Conservation (phyloP, 352 stramenopile genomes). For the Globisporangium nodosum region DNA sequence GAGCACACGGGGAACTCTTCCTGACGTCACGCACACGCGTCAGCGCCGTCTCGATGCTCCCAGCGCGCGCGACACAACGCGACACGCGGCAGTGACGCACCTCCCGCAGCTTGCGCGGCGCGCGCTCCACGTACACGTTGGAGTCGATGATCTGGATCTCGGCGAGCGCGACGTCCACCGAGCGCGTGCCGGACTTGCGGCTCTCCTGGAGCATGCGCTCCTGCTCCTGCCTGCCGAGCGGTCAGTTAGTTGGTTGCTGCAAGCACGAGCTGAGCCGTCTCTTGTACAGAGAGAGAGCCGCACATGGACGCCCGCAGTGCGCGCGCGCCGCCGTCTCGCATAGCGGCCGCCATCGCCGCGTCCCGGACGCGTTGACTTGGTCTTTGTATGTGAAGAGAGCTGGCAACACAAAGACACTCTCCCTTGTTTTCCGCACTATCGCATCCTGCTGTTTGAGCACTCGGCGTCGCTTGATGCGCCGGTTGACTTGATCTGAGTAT, state of each 20-base stretch:
- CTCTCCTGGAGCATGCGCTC: conserved; percentile 44
- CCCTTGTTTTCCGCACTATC: neutral
- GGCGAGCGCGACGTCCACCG: conserved; percentile 59
- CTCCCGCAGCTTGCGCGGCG: conserved; percentile 40
- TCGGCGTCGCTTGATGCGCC: neutral
- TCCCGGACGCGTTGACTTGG: neutral
- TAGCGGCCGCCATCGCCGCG: neutral
- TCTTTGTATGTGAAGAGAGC: neutral
- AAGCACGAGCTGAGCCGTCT: neutral
- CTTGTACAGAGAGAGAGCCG: neutral
- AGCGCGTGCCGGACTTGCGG: conserved; percentile 56
- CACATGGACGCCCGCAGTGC: neutral
- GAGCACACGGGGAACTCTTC: conserved; percentile 66
- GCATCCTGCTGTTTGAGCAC: neutral
- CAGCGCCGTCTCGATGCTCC: neutral
- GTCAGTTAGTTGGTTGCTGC: neutral
- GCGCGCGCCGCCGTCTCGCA: neutral
- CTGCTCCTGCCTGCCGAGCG: conserved; percentile 21
- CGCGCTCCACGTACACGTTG: conserved; percentile 74
- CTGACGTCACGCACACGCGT: conserved; percentile 22
- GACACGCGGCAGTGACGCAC: conserved; percentile 16
- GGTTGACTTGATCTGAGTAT: conserved; percentile 9
- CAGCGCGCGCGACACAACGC: neutral
- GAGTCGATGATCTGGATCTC: conserved; percentile 64
- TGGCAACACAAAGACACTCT: neutral